Evolutionary conservation across 139 green algal genomes (phyloP).

Genomic region (Coelastrella sp.): DNA sequence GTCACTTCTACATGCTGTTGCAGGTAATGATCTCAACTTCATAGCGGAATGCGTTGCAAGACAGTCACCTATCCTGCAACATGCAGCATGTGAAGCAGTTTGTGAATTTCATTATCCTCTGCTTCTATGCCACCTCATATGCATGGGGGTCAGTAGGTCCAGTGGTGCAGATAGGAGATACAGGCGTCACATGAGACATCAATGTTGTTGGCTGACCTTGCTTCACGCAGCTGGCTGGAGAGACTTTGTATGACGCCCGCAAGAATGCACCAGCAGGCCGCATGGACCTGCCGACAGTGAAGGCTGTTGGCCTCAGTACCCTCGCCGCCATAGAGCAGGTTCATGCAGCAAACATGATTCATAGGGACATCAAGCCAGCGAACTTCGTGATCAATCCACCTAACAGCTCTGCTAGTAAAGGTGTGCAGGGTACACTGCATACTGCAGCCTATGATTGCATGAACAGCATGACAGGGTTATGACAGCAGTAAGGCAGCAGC

Average conservation of each 20-base stretch:
- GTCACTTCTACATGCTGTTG: constrained; percentile 85
- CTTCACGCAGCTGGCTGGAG: constrained; percentile 70
- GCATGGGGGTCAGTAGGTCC: background rate
- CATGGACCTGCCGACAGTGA: constrained; percentile 51
- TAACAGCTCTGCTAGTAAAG: constrained; percentile 43
- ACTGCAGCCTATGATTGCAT: too few relatives aligned
- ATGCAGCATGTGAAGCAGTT: background rate
- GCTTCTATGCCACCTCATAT: background rate
- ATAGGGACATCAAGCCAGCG: constrained; percentile 89
- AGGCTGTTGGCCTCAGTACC: constrained; percentile 56
- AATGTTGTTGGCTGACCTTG: background rate
- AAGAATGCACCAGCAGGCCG: constrained; percentile 50
- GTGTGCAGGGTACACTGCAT: too few relatives aligned
- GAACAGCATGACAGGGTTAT: too few relatives aligned
- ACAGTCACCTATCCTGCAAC: too few relatives aligned
- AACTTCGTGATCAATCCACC: constrained; percentile 77
- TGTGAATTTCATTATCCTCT: background rate
- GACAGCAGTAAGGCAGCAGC: background rate
- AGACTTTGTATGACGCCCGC: constrained; percentile 77
- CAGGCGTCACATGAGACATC: background rate
- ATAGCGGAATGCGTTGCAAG: background rate
- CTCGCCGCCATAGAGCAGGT: constrained; percentile 73
- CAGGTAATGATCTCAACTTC: constrained; percentile 56
- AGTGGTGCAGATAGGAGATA: background rate
- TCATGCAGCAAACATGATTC: constrained; percentile 75